Evolutionary conservation across 441 rosid genomes (phyloP).

Genomic region (Populus hybrid): DNA sequence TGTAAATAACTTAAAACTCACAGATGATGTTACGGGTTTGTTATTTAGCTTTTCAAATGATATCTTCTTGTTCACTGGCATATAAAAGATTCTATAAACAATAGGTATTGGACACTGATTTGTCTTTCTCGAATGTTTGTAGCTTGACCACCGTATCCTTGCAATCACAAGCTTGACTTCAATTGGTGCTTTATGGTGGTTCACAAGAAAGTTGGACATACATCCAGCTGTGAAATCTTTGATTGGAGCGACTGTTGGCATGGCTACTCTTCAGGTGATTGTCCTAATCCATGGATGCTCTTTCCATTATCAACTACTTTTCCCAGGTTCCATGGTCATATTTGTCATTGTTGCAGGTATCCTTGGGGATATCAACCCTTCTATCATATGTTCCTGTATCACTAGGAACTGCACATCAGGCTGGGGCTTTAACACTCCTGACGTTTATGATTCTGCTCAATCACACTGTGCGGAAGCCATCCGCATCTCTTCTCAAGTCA

Average conservation of each 20-base stretch:
- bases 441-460: conserved; percentile 70
- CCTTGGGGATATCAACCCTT: conserved; percentile 86
- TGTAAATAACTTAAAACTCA: background rate
- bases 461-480: conserved; percentile 78
- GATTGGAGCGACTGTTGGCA: conserved; percentile 74
- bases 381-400: conserved; percentile 83
- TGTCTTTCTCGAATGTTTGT: no score
- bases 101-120: background rate
- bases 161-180: conserved; percentile 28
- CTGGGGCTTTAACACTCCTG: conserved; percentile 82
- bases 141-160: no score
- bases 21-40: background rate
- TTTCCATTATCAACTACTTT: background rate
- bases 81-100: background rate
- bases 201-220: conserved; percentile 71
- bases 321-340: background rate
- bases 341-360: conserved; percentile 46
- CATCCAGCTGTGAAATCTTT: conserved; percentile 80
- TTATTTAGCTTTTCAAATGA: background rate
- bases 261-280: conserved; percentile 82
- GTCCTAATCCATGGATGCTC: background rate
- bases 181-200: conserved; percentile 36
- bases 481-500: conserved; percentile 63
- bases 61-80: background rate
- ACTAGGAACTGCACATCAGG: conserved; percentile 85